phyloP scores from a whole-genome alignment of 2,329 filamentous ascomycete genomes.

The Fusarium coicis region DNA sequence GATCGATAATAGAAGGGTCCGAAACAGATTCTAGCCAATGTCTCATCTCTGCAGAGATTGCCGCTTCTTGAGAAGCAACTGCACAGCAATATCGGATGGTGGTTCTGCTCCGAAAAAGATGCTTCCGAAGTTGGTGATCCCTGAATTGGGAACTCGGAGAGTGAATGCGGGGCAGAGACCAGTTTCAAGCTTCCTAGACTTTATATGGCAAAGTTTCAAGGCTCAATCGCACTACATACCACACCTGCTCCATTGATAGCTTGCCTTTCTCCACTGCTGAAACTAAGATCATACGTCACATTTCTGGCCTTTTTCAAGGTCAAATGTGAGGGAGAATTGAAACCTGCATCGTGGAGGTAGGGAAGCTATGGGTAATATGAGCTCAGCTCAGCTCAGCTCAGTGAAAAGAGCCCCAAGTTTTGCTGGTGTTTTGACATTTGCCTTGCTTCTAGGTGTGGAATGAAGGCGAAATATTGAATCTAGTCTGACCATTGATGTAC shows the following conservation, averaged over 20 bases:
- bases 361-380: slow-evolving; percentile 6
- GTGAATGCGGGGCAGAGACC: slow-evolving; percentile 36
- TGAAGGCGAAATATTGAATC: slow-evolving; percentile 21
- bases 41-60: slow-evolving; percentile 29
- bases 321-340: slow-evolving; percentile 35
- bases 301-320: slow-evolving; percentile 9
- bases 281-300: slow-evolving; percentile 29
- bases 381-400: background rate
- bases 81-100: slow-evolving; percentile 1
- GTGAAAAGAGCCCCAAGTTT: background rate
- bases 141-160: slow-evolving; percentile 8
- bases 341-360: slow-evolving; percentile 26
- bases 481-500: slow-evolving; percentile 32
- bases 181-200: slow-evolving; percentile 7
- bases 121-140: background rate
- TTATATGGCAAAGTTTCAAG: slow-evolving; percentile 31
- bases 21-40: slow-evolving; percentile 20
- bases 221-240: slow-evolving; percentile 9
- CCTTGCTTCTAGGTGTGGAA: background rate
- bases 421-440: slow-evolving; percentile 3
- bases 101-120: background rate
- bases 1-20: slow-evolving; percentile 21
- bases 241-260: slow-evolving; percentile 15
- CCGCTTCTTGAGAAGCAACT: slow-evolving; percentile 3
- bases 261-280: slow-evolving; percentile 15